Evolutionary conservation across 2,329 filamentous ascomycete genomes (phyloP), one percentile per base, ranked within the genome.

Genomic region (Tolypocladium cylindrosporum): DNA sequence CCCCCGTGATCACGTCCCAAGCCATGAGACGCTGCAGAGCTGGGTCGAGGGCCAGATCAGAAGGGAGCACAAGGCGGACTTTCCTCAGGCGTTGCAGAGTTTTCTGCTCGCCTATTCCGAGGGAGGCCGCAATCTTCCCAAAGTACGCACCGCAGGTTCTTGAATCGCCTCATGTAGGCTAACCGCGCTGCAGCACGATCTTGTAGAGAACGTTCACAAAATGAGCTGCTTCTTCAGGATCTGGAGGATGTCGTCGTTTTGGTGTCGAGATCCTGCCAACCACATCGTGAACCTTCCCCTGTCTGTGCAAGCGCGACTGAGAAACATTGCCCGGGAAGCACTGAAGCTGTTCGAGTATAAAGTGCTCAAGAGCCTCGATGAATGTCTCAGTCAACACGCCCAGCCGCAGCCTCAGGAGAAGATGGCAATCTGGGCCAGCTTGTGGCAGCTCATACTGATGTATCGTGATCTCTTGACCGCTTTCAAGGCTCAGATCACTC

Each of bases 211-310:
- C 60, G 75, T 79, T 42, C 74, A 77, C 60, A 70, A 70, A 55
- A 73, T 80, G 69, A 76, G 75, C 61, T 79, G 76, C 67, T 76
- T 79, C 70, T 80, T 79, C 65, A 74, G 70, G 60, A 77, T 80
- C 61, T 80, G 74, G 76, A 74, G 73, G 58, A 73, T 74, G 21
- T 66, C 69, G 8, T 69, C 68, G 1, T 78, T 80, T 60, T 72
- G 69, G 62, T 78, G 72, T 62, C 68, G 69, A 27, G 72, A 72
- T 58, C 72, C 72, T 2, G 66, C 67, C 56, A 72, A 73, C 52
- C 74, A 72, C 53, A 62, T 73, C 41, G 67, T 66, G 51, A 68
- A 62, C 10, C 67, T 76, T 3, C 74, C 74, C 8, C 61, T 72
- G n/a, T 73, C 72, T 24, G 72, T 75, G 34, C 73, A 75, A 57